These are phyloP conservation scores for Sporobolomyces pararoseus DNA, from an alignment of 768 basidiomycete species.

Conservation along the genomic window DNA sequence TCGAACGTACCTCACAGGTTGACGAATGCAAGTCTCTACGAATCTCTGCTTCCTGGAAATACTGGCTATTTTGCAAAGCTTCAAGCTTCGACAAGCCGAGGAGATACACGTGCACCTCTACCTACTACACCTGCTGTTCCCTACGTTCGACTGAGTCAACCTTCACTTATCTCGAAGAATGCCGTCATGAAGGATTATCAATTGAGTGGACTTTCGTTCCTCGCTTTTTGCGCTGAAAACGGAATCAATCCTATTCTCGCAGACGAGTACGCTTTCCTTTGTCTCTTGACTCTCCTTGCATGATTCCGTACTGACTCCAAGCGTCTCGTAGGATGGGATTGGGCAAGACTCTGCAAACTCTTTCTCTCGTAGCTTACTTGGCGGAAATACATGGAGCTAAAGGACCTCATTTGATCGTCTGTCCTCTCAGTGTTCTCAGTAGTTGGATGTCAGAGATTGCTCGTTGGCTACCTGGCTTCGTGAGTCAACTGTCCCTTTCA, in stretches of 20 bases:
- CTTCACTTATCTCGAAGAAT: slow-evolving; percentile 51
- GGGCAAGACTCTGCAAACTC: slow-evolving; percentile 63
- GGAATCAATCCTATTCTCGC: slow-evolving; percentile 70
- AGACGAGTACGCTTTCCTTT: slow-evolving; percentile 57
- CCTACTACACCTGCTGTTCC: slow-evolving; percentile 25
- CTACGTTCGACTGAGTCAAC: slow-evolving; percentile 55
- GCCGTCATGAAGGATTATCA: slow-evolving; percentile 72
- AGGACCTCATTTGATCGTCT: slow-evolving; percentile 68
- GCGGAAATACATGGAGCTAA: slow-evolving; percentile 57
- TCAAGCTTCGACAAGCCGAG: background rate
- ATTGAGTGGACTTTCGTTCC: slow-evolving; percentile 64
- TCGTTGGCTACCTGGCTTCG: slow-evolving; percentile 49
- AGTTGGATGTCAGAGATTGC: slow-evolving; percentile 57
- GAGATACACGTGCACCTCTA: background rate
- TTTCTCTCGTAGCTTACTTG: slow-evolving; percentile 66
- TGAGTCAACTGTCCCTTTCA: slow-evolving; percentile 6
- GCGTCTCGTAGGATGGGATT: slow-evolving; percentile 62
- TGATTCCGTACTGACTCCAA: no score
- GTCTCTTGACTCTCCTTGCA: no score
- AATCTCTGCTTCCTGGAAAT: slow-evolving; percentile 3
- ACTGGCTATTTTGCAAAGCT: slow-evolving; percentile 16
- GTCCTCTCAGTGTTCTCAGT: slow-evolving; percentile 65
- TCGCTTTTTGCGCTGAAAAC: slow-evolving; percentile 66
- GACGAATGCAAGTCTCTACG: slow-evolving; percentile 10
- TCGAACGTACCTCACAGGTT: slow-evolving; percentile 1